A percentile compares a stretch with the other conserved stretches of the same genome.
Conservation (phyloP, 2,329 filamentous ascomycete genomes). For the Ophiosphaerella herpotricha region DNA sequence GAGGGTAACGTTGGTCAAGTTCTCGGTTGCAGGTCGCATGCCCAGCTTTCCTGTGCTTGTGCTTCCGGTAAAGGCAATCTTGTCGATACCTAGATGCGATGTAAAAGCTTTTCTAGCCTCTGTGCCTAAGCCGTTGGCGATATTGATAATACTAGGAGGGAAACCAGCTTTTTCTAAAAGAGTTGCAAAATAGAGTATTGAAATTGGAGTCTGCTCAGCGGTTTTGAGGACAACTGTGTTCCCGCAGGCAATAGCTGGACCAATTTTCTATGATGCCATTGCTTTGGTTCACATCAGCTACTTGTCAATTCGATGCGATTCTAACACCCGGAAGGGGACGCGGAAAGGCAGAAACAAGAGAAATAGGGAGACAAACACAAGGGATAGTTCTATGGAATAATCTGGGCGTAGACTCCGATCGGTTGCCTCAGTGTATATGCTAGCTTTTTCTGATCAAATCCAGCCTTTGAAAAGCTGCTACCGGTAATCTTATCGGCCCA, state of each 20-base stretch:
- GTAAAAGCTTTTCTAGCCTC: conserved; percentile 64
- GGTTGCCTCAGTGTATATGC: conserved; percentile 62
- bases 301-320: too few relatives aligned
- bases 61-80: conserved; percentile 77
- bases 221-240: conserved; percentile 61
- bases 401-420: conserved; percentile 15
- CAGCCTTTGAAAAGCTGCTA: too few relatives aligned
- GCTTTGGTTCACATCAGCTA: too few relatives aligned
- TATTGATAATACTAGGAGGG: conserved; percentile 42
- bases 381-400: conserved; percentile 51
- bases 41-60: conserved; percentile 73
- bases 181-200: conserved; percentile 49
- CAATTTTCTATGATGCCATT: conserved; percentile 58
- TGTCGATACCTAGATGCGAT: conserved; percentile 68
- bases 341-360: too few relatives aligned
- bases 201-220: conserved; percentile 60
- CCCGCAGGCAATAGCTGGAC: conserved; percentile 60
- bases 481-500: conserved; percentile 78
- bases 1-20: conserved; percentile 64
- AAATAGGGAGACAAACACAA: too few relatives aligned
- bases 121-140: conserved; percentile 65
- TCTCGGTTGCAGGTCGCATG: too few relatives aligned
- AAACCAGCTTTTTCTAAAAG: conserved; percentile 62
- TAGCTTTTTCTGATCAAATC: conserved; percentile 69
- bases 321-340: too few relatives aligned